Evolutionary conservation across 208 protist genomes (phyloP).

Genomic region (Crithidia fasciculata): DNA sequence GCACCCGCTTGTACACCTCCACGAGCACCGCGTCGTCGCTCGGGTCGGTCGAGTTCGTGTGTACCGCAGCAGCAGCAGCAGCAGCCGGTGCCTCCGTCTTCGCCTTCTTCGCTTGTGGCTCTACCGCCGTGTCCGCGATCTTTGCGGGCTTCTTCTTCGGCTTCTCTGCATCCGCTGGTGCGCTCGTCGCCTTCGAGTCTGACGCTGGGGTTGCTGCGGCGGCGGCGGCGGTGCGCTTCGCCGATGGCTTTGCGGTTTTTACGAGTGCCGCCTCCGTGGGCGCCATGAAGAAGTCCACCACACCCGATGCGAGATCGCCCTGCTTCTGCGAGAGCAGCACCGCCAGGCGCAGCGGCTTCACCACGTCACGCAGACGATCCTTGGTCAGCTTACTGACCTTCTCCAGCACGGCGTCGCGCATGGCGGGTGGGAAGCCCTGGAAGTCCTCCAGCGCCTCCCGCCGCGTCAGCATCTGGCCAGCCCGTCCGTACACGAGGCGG

Average conservation of each 20-base stretch:
- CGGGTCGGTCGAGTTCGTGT: conserved; percentile 3
- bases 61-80: neutral
- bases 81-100: conserved; percentile 10
- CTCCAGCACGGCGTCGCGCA: conserved; percentile 44
- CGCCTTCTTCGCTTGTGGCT: conserved; percentile 15
- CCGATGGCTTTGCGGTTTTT: conserved; percentile 1
- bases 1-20: conserved; percentile 68
- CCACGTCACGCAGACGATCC: conserved; percentile 59
- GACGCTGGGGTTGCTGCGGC: too few relatives aligned
- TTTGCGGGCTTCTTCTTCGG: neutral
- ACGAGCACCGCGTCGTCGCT: conserved; percentile 73
- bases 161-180: neutral
- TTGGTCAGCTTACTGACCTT: conserved; percentile 52
- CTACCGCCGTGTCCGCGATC: neutral
- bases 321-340: conserved; percentile 43
- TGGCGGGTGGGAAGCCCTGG: conserved; percentile 55
- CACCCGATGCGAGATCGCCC: conserved; percentile 40
- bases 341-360: conserved; percentile 54
- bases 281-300: conserved; percentile 66
- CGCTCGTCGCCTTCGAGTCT: neutral
- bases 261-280: conserved; percentile 37
- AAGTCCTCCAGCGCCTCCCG: conserved; percentile 60
- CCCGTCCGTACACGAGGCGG: conserved; percentile 69
- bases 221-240: neutral
- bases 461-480: conserved; percentile 49